Percentiles rank a stretch among this genome's conserved stretches.
These are phyloP conservation scores for Colletotrichum euphorbiae DNA, from an alignment of 2,329 filamentous ascomycete genomes.

Conservation along the genomic window DNA sequence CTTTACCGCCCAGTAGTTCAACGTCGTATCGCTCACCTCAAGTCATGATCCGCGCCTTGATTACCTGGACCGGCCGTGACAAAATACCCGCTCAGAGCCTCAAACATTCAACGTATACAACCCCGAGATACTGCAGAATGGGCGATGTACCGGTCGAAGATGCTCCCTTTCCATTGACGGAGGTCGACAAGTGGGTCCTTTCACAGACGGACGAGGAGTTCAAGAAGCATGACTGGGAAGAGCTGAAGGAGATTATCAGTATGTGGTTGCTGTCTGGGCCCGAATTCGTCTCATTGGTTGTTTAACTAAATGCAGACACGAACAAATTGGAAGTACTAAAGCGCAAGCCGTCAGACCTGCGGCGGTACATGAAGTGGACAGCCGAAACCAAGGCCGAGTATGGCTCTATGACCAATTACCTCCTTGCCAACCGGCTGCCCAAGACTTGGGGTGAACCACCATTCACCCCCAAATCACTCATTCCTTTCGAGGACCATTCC, in stretches of 20 bases:
- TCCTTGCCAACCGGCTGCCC: constrained; percentile 78
- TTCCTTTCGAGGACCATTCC: constrained; percentile 64
- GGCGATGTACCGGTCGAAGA: constrained; percentile 54
- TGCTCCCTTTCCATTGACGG: constrained; percentile 69
- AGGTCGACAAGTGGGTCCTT: constrained; percentile 67
- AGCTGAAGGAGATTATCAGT: constrained; percentile 76
- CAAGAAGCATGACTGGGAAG: constrained; percentile 77
- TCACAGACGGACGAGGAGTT: constrained; percentile 78
- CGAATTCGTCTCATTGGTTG: constrained; percentile 2
- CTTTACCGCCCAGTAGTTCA: constrained; percentile 17
- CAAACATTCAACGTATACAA: not conserved
- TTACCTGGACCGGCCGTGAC: not conserved
- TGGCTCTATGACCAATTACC: constrained; percentile 83
- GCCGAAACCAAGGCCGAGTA: constrained; percentile 76
- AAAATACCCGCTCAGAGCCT: not conserved
- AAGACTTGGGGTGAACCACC: constrained; percentile 72
- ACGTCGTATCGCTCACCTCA: not conserved
- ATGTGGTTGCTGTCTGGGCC: constrained; percentile 26
- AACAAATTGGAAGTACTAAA: constrained; percentile 81
- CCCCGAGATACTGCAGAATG: constrained; percentile 49
- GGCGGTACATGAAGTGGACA: constrained; percentile 83
- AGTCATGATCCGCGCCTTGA: not conserved
- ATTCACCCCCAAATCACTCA: constrained; percentile 61
- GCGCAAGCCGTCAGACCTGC: constrained; percentile 82
- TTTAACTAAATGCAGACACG: constrained; percentile 49